phyloP scores from a whole-genome alignment of 2,329 filamentous ascomycete genomes.

The Aspergillus luchuensis region DNA sequence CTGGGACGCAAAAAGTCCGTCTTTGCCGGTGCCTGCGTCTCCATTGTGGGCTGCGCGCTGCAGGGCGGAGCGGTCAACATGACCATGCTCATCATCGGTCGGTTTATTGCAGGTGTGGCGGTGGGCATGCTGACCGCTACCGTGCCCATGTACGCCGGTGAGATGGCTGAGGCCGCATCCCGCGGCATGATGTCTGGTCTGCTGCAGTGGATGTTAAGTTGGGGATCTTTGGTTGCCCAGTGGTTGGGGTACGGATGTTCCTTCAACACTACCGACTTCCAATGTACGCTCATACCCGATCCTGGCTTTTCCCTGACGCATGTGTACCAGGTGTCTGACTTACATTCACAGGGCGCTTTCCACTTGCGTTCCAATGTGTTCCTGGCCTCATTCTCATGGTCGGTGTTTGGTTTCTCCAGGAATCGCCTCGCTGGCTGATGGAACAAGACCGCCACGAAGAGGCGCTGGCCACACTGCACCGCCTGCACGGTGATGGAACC shows the following conservation, averaged over 20 bases:
- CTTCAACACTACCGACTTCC: conserved; percentile 16
- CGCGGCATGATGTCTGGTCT: conserved; percentile 35
- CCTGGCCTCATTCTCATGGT: conserved; percentile 37
- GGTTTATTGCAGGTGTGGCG: conserved; percentile 10
- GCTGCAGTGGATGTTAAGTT: conserved; percentile 40
- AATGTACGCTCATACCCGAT: conserved; percentile 1
- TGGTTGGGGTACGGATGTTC: conserved; percentile 44
- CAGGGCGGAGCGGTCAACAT: conserved; percentile 12
- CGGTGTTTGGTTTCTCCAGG: conserved; percentile 35
- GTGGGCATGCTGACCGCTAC: conserved; percentile 10
- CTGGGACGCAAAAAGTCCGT: conserved; percentile 6
- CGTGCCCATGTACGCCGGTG: conserved; percentile 35
- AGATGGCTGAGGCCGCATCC: conserved; percentile 36
- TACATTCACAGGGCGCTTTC: conserved; percentile 34
- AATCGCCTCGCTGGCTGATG: conserved; percentile 32
- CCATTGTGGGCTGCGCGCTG: conserved; percentile 8
- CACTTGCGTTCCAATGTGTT: conserved; percentile 46
- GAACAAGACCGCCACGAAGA: conserved; percentile 29
- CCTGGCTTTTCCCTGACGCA: no score
- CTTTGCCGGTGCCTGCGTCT: conserved; percentile 11
- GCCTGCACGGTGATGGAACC: conserved; percentile 20
- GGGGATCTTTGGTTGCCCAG: conserved; percentile 42
- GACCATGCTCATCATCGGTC: conserved; percentile 12
- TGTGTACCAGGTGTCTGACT: not conserved
- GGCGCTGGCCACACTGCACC: conserved; percentile 18